These are phyloP conservation scores for Cadophora luteo-olivacea DNA, from an alignment of 2,329 filamentous ascomycete genomes.

Conservation along the genomic window DNA sequence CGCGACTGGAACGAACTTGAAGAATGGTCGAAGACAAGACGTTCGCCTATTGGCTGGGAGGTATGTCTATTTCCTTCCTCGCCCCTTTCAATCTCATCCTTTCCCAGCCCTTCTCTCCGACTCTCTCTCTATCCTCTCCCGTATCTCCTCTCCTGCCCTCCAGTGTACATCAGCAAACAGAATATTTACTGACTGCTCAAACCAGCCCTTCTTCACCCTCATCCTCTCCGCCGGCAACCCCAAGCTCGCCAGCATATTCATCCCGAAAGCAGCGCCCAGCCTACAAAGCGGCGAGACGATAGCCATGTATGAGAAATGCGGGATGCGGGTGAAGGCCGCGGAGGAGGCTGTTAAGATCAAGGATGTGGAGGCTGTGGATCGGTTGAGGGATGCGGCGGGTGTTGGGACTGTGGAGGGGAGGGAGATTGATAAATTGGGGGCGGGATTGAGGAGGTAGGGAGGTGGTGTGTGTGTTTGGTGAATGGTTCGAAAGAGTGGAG, in stretches of 20 bases:
- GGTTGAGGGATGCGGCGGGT: conserved; percentile 76
- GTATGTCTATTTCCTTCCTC: conserved; percentile 22
- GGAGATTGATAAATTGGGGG: conserved; percentile 84
- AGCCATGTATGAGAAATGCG: conserved; percentile 96
- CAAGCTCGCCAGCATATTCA: conserved; percentile 81
- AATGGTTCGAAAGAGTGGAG: neutral
- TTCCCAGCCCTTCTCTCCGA: neutral
- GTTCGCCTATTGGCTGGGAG: conserved; percentile 95
- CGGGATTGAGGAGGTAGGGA: conserved; percentile 56
- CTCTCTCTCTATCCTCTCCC: neutral
- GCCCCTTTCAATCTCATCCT: too few relatives aligned
- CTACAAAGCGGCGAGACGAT: conserved; percentile 74
- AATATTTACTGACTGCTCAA: too few relatives aligned
- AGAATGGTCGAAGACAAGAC: conserved; percentile 77
- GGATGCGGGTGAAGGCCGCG: conserved; percentile 84
- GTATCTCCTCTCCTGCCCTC: too few relatives aligned
- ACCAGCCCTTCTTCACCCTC: conserved; percentile 85
- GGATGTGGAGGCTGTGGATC: conserved; percentile 76
- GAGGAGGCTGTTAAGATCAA: conserved; percentile 88
- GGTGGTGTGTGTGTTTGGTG: neutral
- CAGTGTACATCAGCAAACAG: too few relatives aligned
- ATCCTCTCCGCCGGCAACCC: conserved; percentile 88
- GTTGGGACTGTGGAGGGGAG: conserved; percentile 68
- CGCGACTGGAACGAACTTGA: conserved; percentile 93
- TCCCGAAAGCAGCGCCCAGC: conserved; percentile 75